phyloP scores from a whole-genome alignment of 306 rosid species.

The Argentina anserina region DNA sequence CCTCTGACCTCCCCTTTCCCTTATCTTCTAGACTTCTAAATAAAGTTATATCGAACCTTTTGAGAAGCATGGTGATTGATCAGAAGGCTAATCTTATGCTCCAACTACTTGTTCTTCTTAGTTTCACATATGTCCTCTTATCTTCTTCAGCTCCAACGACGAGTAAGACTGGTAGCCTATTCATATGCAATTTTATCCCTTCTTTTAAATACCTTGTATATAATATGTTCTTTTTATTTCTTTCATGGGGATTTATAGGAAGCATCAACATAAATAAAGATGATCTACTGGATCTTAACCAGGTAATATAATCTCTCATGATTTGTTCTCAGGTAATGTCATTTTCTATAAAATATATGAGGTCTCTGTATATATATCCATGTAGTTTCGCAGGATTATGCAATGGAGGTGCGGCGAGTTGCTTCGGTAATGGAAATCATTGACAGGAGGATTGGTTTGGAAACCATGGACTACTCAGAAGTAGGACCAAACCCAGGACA shows the following conservation, averaged over 20 bases:
- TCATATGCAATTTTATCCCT: no score
- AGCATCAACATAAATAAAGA: not conserved
- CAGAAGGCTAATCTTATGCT: not conserved
- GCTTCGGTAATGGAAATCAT: slow-evolving; percentile 10
- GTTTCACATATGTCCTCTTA: not conserved
- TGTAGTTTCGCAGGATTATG: not conserved
- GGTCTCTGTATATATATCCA: not conserved
- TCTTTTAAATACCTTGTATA: not conserved
- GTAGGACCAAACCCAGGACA: slow-evolving; percentile 33
- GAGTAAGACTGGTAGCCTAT: not conserved
- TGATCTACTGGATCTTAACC: not conserved
- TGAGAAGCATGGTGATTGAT: not conserved
- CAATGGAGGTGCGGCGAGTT: not conserved
- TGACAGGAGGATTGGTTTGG: slow-evolving; percentile 21
- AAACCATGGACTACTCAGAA: slow-evolving; percentile 16
- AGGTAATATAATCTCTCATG: not conserved
- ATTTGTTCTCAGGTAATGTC: not conserved
- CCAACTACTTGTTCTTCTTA: not conserved
- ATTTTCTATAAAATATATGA: no score
- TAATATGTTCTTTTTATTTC: not conserved
- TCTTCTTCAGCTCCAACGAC: not conserved
- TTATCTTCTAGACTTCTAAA: not conserved
- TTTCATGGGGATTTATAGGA: not conserved
- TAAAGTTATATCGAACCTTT: not conserved
- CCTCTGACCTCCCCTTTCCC: not conserved